Evolutionary conservation across 2,329 filamentous ascomycete genomes (phyloP).

Genomic region (Byssochlamys sp.): DNA sequence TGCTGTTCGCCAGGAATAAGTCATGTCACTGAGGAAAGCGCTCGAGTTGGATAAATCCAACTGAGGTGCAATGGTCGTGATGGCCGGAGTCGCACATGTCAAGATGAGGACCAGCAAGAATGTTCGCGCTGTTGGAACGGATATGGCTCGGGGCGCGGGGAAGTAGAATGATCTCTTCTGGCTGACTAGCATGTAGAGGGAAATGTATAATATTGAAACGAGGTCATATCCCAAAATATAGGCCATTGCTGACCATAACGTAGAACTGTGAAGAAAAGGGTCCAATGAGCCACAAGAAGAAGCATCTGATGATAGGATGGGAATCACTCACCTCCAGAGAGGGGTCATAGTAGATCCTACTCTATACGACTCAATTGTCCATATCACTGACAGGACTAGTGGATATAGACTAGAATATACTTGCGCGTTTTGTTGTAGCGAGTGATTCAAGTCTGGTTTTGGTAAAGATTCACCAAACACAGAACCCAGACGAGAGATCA

Average conservation of each 20-base stretch:
- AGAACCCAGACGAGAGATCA: not conserved
- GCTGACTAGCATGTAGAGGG: not conserved
- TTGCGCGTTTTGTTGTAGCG: not conserved
- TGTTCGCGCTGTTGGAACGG: not conserved
- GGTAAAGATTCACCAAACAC: not conserved
- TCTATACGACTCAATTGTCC: not conserved
- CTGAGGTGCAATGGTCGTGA: not conserved
- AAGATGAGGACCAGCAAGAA: not conserved
- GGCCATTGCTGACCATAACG: not conserved
- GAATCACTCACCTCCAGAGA: not conserved
- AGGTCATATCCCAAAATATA: not conserved
- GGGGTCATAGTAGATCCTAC: not conserved
- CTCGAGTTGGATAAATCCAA: not conserved
- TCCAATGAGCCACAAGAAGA: not conserved
- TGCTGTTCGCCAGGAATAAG: not conserved
- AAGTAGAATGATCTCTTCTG: not conserved
- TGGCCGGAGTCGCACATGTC: not conserved
- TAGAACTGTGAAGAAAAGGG: not conserved
- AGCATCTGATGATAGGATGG: too few species aligned
- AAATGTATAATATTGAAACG: not conserved
- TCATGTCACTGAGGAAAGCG: not conserved
- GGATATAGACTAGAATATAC: not conserved
- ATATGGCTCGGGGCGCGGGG: not conserved
- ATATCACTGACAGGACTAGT: not conserved
- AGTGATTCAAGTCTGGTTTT: not conserved